A percentile compares a stretch with the other conserved stretches of the same genome.
These are phyloP conservation scores for Immersiporthe knoxdaviesiana DNA, from an alignment of 2,329 filamentous ascomycete species.

Conservation along the genomic window DNA sequence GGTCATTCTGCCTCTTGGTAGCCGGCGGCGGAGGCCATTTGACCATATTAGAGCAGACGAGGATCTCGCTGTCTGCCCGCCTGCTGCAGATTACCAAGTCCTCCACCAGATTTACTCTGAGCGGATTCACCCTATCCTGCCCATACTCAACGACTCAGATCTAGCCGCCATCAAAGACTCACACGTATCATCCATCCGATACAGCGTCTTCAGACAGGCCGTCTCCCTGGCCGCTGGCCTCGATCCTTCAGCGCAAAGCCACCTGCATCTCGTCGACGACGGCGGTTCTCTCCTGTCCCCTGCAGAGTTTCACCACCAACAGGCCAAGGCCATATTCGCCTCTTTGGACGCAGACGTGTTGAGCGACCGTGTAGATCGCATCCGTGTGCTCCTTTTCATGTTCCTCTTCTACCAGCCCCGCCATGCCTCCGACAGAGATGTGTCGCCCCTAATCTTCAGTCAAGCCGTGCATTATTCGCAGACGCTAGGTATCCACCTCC, in stretches of 20 bases:
- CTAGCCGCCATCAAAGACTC: constrained; percentile 38
- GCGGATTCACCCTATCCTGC: constrained; percentile 59
- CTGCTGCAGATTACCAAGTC: constrained; percentile 48
- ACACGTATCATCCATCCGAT: constrained; percentile 37
- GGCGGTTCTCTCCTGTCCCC: constrained; percentile 47
- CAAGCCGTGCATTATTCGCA: constrained; percentile 61
- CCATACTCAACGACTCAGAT: constrained; percentile 49
- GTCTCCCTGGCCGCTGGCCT: constrained; percentile 59
- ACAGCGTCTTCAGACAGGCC: constrained; percentile 52
- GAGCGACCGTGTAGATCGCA: constrained; percentile 57
- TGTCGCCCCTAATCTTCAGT: constrained; percentile 56
- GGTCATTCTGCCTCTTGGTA: background rate
- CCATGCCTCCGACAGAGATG: constrained; percentile 56
- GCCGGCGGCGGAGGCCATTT: background rate
- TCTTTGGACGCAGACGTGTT: constrained; percentile 59
- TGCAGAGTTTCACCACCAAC: constrained; percentile 51
- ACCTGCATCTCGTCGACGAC: constrained; percentile 49
- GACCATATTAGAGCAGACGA: constrained; percentile 30
- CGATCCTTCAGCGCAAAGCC: constrained; percentile 48
- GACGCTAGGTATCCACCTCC: constrained; percentile 59
- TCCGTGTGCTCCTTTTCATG: constrained; percentile 57
- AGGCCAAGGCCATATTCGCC: constrained; percentile 53
- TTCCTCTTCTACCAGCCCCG: constrained; percentile 63
- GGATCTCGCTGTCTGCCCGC: constrained; percentile 53
- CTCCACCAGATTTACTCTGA: constrained; percentile 53